phyloP scores from a whole-genome alignment of 768 basidiomycete genomes.

The Mycena amicta region DNA sequence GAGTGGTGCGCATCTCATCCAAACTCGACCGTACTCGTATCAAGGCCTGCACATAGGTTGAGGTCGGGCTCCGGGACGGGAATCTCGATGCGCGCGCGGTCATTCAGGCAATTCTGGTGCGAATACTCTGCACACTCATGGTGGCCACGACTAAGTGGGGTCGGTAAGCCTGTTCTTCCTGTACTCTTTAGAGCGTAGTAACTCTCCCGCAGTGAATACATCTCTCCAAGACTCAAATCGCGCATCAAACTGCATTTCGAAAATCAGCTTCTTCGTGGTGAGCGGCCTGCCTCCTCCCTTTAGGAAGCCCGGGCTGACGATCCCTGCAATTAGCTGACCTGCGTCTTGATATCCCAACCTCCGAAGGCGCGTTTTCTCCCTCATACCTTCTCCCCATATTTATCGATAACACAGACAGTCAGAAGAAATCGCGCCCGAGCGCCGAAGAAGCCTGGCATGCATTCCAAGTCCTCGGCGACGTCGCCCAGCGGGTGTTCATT shows the following conservation, averaged over 20 bases:
- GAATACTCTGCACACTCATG: not conserved
- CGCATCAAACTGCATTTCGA: constrained; percentile 8
- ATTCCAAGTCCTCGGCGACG: not conserved
- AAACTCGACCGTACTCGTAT: not conserved
- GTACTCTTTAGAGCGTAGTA: no score
- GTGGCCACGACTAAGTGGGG: constrained; percentile 6
- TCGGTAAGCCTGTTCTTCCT: no score
- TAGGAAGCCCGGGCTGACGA: not conserved
- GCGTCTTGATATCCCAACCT: constrained; percentile 16
- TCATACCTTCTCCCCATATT: not conserved
- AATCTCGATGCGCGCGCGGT: constrained; percentile 9
- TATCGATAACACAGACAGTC: constrained; percentile 2
- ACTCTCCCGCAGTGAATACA: no score
- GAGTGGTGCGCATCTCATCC: not conserved
- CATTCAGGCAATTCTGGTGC: constrained; percentile 2
- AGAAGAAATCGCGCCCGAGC: constrained; percentile 1
- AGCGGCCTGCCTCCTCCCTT: not conserved
- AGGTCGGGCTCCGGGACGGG: constrained; percentile 10
- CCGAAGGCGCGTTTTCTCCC: constrained; percentile 1
- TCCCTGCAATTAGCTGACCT: constrained; percentile 6
- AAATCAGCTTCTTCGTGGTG: constrained; percentile 9
- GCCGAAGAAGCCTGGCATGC: constrained; percentile 4
- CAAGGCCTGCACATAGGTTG: constrained; percentile 5
- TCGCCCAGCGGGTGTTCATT: not conserved
- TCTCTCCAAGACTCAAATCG: constrained; percentile 2